A percentile compares a stretch with the other conserved stretches of the same genome.
Conservation (phyloP, 78 protist genomes). For the Creolimax fragrantissima region DNA sequence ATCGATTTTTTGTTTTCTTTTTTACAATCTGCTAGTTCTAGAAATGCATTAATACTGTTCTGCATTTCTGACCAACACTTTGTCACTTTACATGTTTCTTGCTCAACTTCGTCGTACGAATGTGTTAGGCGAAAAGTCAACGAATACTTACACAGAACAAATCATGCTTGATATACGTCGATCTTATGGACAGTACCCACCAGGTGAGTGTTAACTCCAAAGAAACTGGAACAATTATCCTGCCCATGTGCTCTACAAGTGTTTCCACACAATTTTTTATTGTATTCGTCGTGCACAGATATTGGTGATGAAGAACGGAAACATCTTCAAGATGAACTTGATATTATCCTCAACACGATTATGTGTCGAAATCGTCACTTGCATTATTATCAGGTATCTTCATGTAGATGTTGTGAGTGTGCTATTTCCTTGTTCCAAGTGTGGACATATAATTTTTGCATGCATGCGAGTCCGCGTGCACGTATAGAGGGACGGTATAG, state of each 20-base stretch:
- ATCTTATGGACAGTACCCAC: background rate
- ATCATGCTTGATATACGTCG: background rate
- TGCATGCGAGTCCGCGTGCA: background rate
- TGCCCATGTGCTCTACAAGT: background rate
- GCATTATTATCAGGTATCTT: background rate
- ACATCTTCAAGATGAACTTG: background rate
- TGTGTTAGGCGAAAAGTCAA: background rate
- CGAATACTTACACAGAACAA: background rate
- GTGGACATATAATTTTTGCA: background rate
- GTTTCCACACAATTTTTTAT: background rate
- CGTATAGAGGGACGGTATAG: background rate
- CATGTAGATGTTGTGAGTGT: background rate
- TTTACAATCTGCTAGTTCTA: background rate
- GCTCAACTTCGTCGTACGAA: background rate
- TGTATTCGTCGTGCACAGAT: too few relatives aligned
- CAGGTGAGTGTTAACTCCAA: background rate
- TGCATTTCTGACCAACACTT: background rate
- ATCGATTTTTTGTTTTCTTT: background rate
- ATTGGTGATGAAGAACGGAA: background rate
- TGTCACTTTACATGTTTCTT: background rate
- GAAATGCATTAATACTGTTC: background rate
- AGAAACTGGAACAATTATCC: background rate
- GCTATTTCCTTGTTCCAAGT: background rate
- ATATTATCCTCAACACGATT: background rate
- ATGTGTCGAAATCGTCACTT: background rate